Conservation (phyloP, 2,329 filamentous ascomycete species). For the Penicillium hesseltinei region DNA sequence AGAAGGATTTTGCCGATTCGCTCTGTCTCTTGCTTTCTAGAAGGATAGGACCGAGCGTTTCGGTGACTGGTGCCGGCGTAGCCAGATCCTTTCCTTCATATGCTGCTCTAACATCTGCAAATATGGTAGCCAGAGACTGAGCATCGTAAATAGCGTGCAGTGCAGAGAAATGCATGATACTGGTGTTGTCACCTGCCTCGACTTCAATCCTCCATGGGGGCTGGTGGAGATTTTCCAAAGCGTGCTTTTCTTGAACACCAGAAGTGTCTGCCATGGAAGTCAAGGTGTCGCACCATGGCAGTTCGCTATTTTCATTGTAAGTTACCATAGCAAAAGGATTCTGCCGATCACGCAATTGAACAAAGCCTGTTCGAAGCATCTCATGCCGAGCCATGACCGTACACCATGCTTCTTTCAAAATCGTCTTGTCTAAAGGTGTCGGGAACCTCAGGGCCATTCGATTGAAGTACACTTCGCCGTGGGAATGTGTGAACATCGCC, state of each 20-base stretch:
- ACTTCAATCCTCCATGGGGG: conserved; percentile 65
- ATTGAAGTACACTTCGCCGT: conserved; percentile 73
- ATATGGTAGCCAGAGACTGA: conserved; percentile 64
- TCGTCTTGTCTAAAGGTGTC: conserved; percentile 35
- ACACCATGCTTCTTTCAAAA: conserved; percentile 60
- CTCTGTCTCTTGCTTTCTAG: conserved; percentile 32
- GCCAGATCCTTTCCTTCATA: conserved; percentile 34
- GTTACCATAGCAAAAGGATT: conserved; percentile 74
- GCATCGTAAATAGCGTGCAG: conserved; percentile 89
- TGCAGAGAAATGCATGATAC: conserved; percentile 53
- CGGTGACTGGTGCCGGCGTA: conserved; percentile 38
- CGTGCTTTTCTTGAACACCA: conserved; percentile 18
- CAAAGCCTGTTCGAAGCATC: conserved; percentile 76
- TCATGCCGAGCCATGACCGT: conserved; percentile 56
- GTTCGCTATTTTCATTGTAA: conserved; percentile 41
- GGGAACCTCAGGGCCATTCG: conserved; percentile 57
- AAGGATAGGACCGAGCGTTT: conserved; percentile 48
- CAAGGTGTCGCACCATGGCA: conserved; percentile 43
- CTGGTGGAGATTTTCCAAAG: conserved; percentile 48
- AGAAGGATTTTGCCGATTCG: conserved; percentile 53
- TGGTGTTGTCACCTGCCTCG: conserved; percentile 29
- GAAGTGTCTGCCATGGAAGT: not conserved
- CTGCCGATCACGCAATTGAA: conserved; percentile 58
- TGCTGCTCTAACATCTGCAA: conserved; percentile 56
- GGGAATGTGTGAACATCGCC: conserved; percentile 66